phyloP scores from a whole-genome alignment of 2,329 filamentous ascomycete species.

The Sporothrix luriei region DNA sequence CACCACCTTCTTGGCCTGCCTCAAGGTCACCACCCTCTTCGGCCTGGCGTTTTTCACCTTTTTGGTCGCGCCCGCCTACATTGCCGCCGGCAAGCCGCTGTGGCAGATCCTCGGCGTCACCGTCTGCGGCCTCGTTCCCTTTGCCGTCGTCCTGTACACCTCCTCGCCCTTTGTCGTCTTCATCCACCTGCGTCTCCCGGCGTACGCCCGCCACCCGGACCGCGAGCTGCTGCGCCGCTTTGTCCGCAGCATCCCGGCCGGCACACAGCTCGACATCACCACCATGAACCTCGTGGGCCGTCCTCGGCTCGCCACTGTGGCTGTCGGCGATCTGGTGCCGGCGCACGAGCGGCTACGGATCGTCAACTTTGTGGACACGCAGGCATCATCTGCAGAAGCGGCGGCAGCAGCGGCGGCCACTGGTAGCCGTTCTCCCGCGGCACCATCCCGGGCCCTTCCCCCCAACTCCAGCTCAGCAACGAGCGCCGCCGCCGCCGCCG shows the following conservation, averaged over 20 bases:
- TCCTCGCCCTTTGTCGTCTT: conserved; percentile 72
- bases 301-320: conserved; percentile 49
- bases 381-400: background rate
- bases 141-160: conserved; percentile 65
- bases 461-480: conserved; percentile 8
- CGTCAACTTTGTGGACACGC: conserved; percentile 43
- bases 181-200: conserved; percentile 69
- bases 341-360: conserved; percentile 43
- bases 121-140: conserved; percentile 63
- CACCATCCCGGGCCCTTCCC: conserved; percentile 37
- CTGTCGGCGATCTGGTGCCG: conserved; percentile 43
- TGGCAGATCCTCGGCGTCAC: conserved; percentile 50
- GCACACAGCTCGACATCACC: conserved; percentile 54
- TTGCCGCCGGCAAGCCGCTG: conserved; percentile 47
- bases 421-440: conserved; percentile 37
- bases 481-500: background rate
- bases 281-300: conserved; percentile 60
- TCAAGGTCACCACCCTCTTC: conserved; percentile 72
- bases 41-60: conserved; percentile 67
- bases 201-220: conserved; percentile 57
- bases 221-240: conserved; percentile 59
- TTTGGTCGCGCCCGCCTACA: conserved; percentile 63
- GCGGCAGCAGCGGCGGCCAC: conserved; percentile 17
- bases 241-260: conserved; percentile 49
- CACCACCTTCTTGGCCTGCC: conserved; percentile 67